A percentile compares a stretch with the other conserved stretches of the same genome.
These are phyloP conservation scores for Capniomyces stellatus DNA, from an alignment of 371 early-diverging fungal genomes.

Conservation along the genomic window DNA sequence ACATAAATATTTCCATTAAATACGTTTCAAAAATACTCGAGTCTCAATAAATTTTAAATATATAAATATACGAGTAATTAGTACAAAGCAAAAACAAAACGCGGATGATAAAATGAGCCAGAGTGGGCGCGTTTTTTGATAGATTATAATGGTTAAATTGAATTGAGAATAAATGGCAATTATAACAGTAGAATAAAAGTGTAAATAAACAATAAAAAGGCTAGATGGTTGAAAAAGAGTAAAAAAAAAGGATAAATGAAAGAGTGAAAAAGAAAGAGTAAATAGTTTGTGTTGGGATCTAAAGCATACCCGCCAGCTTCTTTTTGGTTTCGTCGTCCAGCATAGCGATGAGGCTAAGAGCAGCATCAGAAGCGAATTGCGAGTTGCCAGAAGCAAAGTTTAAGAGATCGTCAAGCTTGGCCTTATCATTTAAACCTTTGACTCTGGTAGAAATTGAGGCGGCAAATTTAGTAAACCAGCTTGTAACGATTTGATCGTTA, in stretches of 20 bases:
- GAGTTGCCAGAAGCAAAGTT: background rate
- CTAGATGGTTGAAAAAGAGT: background rate
- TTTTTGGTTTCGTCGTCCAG: background rate
- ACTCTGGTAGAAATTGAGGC: conserved; percentile 25
- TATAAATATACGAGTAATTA: background rate
- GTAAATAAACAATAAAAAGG: background rate
- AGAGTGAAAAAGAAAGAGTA: background rate
- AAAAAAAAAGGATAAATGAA: background rate
- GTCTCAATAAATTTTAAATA: no score
- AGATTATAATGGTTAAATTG: background rate
- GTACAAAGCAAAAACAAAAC: background rate
- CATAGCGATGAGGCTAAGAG: background rate
- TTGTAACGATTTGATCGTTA: conserved; percentile 33
- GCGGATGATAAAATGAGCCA: background rate
- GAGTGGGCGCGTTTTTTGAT: background rate
- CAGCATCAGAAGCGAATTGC: background rate
- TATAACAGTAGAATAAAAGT: background rate
- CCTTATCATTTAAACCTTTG: conserved; percentile 15
- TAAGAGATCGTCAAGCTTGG: conserved; percentile 26
- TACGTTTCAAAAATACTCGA: no score
- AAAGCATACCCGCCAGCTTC: background rate
- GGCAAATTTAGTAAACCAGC: conserved; percentile 42
- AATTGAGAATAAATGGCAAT: background rate
- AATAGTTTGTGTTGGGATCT: background rate
- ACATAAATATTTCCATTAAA: no score